Base-by-base conservation (phyloP, 441 rosid genomes). In the Populus tomentosa region DNA sequence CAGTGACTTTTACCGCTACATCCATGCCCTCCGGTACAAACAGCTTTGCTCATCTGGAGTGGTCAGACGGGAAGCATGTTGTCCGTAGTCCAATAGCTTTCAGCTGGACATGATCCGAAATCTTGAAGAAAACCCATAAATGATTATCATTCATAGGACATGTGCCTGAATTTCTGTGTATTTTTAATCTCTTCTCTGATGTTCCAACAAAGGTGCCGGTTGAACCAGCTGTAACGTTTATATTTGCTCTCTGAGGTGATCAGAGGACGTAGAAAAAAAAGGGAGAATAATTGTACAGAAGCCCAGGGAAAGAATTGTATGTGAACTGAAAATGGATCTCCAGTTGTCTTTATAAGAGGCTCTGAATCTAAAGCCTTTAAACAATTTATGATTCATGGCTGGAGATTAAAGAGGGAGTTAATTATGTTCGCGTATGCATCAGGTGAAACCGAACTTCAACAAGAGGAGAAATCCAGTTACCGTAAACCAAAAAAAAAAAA, bases 1-100 rank as follows among this genome's bases (percentile, higher is more conserved):
- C 80, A 0, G 89, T 89, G 69, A 89, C 87, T 33, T 83, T 88
- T 53, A 69, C 79, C 4, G 85, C 91, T 24, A 82, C 82, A 61
- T 87, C 94, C 65, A 80, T 86, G 90, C 92, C 94, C 72, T 89
- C 90, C 4, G 89, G 90, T 38, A 88, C 90, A 14, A 79, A 56
- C 69, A 79, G 86, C 86, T 90, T 90, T 18, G 84, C 84, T 53
- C 83, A 46, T 71, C 82, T 90, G 46, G 81, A 80, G 71, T 90
- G 92, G 92, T 88, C 88, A 3, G 88, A 87, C 35, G 88, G 90
- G 64, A 89, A 90, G 76, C 91, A 88, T 69, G 75, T 50, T 1
- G 87, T 90, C 46, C 63, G 85, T 23, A 88, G 91, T 76, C 91
- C 91, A 40, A 86, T 90, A 61, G 91, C 92, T 78, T 85, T 88